Evolutionary conservation across 371 early-diverging fungal genomes (phyloP).

Genomic region (Sporodiniella umbellata): DNA sequence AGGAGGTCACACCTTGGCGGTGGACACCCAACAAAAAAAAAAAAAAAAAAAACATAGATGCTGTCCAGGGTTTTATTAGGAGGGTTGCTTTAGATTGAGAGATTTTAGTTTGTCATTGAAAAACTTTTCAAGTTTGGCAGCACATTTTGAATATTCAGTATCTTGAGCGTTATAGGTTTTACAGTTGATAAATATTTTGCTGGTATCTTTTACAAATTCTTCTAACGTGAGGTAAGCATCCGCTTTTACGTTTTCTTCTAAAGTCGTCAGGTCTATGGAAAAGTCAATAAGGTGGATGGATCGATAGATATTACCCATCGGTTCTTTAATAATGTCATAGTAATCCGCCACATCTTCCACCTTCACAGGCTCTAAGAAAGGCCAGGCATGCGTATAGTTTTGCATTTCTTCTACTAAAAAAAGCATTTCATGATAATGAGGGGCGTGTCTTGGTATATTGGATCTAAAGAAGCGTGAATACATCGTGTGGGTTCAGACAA

Average conservation of each 20-base stretch:
- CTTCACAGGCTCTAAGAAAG: slow-evolving; percentile 96
- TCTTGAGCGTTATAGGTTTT: slow-evolving; percentile 59
- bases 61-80: too few relatives aligned
- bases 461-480: slow-evolving; percentile 23
- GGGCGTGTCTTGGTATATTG: slow-evolving; percentile 52
- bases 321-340: slow-evolving; percentile 94
- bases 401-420: slow-evolving; percentile 76
- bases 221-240: slow-evolving; percentile 43
- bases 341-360: slow-evolving; percentile 94
- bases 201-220: slow-evolving; percentile 33
- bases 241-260: slow-evolving; percentile 57
- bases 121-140: slow-evolving; percentile 47
- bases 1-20: too few relatives aligned
- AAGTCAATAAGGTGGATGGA: not conserved
- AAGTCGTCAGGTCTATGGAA: slow-evolving; percentile 52
- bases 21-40: slow-evolving; percentile 2
- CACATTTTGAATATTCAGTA: slow-evolving; percentile 68
- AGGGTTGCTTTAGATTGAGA: not conserved
- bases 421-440: slow-evolving; percentile 65
- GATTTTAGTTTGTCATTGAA: slow-evolving; percentile 38
- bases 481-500: not conserved
- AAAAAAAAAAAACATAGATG: slow-evolving; percentile 1
- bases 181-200: slow-evolving; percentile 48
- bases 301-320: slow-evolving; percentile 80
- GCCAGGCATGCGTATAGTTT: slow-evolving; percentile 90